Evolutionary conservation across 768 basidiomycete species (phyloP).

Genomic region (Pleurotus tuoliensis): DNA sequence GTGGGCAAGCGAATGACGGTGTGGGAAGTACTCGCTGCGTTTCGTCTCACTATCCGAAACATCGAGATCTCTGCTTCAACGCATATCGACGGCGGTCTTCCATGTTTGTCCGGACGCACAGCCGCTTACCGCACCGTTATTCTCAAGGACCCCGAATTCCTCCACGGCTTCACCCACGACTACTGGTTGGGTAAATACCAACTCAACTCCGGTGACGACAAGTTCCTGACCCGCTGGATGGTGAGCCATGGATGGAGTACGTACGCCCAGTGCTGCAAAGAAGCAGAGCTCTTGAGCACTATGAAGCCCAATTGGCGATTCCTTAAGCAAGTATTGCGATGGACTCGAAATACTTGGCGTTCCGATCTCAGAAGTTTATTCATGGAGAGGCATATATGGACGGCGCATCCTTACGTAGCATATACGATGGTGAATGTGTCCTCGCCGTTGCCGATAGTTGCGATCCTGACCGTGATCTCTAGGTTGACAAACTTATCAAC

Average conservation of each 20-base stretch:
- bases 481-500: constrained; percentile 86
- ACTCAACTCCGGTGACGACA: constrained; percentile 91
- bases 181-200: constrained; percentile 94
- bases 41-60: constrained; percentile 89
- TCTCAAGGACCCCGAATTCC: constrained; percentile 90
- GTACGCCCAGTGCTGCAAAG: constrained; percentile 85
- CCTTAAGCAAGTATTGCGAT: constrained; percentile 87
- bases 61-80: constrained; percentile 88
- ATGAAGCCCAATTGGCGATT: constrained; percentile 98
- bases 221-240: constrained; percentile 96
- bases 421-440: constrained; percentile 82
- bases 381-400: constrained; percentile 87
- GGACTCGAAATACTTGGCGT: constrained; percentile 95
- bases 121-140: constrained; percentile 94
- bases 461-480: constrained; percentile 7
- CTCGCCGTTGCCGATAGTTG: constrained; percentile 33
- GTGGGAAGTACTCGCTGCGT: constrained; percentile 94
- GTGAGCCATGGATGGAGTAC: constrained; percentile 93
- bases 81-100: constrained; percentile 90
- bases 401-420: constrained; percentile 84
- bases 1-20: constrained; percentile 79
- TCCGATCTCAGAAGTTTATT: constrained; percentile 86
- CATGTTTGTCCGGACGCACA: constrained; percentile 89
- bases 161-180: constrained; percentile 92
- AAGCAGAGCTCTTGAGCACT: constrained; percentile 82